A percentile compares a stretch with the other conserved stretches of the same genome.
phyloP scores from a whole-genome alignment of 2,329 filamentous ascomycete genomes.

The Neoascochyta sp. region DNA sequence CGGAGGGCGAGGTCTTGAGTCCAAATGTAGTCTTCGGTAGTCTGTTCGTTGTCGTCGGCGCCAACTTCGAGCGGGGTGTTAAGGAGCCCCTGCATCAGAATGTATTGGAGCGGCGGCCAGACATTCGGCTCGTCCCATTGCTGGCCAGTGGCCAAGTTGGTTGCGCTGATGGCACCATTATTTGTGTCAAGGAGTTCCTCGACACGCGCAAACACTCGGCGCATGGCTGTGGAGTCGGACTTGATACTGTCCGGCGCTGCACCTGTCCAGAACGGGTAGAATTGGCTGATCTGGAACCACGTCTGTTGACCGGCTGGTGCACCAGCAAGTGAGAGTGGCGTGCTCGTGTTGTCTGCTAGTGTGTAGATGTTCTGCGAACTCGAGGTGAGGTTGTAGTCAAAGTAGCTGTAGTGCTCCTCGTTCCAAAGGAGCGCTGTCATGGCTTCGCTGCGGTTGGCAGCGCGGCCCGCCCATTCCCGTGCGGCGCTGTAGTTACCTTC shows the following conservation, averaged over 20 bases:
- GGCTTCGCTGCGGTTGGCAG: slow-evolving; percentile 54
- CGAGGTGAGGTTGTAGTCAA: slow-evolving; percentile 66
- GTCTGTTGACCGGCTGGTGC: slow-evolving; percentile 57
- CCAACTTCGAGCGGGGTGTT: slow-evolving; percentile 58
- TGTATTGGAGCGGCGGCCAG: slow-evolving; percentile 65
- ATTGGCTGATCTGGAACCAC: slow-evolving; percentile 57
- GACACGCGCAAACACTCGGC: slow-evolving; percentile 54
- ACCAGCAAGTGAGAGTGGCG: slow-evolving; percentile 33
- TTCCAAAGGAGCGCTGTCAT: slow-evolving; percentile 66
- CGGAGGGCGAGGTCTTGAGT: slow-evolving; percentile 55
- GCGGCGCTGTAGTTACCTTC: slow-evolving; percentile 52
- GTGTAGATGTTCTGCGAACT: slow-evolving; percentile 54
- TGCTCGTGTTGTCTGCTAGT: slow-evolving; percentile 42
- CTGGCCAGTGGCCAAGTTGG: slow-evolving; percentile 59
- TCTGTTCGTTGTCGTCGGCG: slow-evolving; percentile 45
- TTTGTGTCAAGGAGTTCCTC: slow-evolving; percentile 50
- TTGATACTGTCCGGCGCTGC: slow-evolving; percentile 57
- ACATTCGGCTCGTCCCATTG: slow-evolving; percentile 70
- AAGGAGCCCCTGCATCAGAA: slow-evolving; percentile 60
- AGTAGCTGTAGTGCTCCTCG: slow-evolving; percentile 59
- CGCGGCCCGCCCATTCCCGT: slow-evolving; percentile 49
- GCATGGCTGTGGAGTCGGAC: slow-evolving; percentile 57
- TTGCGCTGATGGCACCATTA: slow-evolving; percentile 58
- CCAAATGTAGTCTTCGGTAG: slow-evolving; percentile 46
- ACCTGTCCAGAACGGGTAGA: slow-evolving; percentile 68